phyloP scores from a whole-genome alignment of 1,139 yeast species.

The Scheffersomyces lignicola region DNA sequence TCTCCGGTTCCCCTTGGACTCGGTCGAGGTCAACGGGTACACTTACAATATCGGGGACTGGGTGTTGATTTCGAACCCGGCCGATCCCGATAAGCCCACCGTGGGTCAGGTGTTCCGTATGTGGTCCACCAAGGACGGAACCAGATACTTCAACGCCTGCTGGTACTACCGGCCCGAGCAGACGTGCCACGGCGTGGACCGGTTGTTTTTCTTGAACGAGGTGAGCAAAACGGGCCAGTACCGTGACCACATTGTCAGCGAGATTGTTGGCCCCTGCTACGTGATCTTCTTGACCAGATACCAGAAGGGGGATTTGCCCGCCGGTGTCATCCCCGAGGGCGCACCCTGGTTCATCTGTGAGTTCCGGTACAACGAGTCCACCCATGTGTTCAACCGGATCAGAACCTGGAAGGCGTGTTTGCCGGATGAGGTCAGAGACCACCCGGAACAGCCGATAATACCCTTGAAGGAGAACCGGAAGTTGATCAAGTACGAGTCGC shows the following conservation, averaged over 20 bases:
- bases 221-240: slow-evolving; percentile 97
- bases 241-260: slow-evolving; percentile 87
- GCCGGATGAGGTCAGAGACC: slow-evolving; percentile 92
- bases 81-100: slow-evolving; percentile 85
- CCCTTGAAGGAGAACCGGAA: slow-evolving; percentile 58
- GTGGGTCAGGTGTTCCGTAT: slow-evolving; percentile 91
- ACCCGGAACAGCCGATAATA: slow-evolving; percentile 75
- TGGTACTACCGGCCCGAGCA: slow-evolving; percentile 99
- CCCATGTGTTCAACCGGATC: slow-evolving; percentile 87
- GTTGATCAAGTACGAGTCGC: slow-evolving; percentile 76
- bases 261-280: slow-evolving; percentile 89
- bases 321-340: slow-evolving; percentile 56
- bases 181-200: slow-evolving; percentile 89
- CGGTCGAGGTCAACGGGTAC: slow-evolving; percentile 68
- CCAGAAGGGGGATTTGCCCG: slow-evolving; percentile 92
- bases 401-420: slow-evolving; percentile 98
- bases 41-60: slow-evolving; percentile 89
- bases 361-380: slow-evolving; percentile 87
- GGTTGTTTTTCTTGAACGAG: slow-evolving; percentile 88
- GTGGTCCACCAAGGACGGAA: slow-evolving; percentile 86
- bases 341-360: slow-evolving; percentile 94
- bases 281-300: slow-evolving; percentile 93
- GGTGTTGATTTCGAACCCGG: slow-evolving; percentile 84
- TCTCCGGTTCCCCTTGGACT: slow-evolving; percentile 75
- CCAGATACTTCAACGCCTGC: slow-evolving; percentile 88